A percentile compares a stretch with the other conserved stretches of the same genome.
Conservation (phyloP, 768 basidiomycete genomes). For the Lactifluus echinatus region DNA sequence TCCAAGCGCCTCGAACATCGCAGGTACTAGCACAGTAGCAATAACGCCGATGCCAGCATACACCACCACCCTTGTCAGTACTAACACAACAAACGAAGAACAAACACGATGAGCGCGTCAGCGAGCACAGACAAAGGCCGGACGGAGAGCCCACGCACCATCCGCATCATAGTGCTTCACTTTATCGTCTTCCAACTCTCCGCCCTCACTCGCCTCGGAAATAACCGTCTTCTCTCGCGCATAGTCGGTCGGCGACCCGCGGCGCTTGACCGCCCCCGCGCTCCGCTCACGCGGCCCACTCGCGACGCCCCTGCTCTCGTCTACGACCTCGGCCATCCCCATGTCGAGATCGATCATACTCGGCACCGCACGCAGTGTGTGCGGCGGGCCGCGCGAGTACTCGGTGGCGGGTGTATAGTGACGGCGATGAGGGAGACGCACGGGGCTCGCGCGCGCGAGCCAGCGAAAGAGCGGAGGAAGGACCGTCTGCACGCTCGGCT, state of each 20-base stretch:
- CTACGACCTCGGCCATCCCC: slow-evolving; percentile 24
- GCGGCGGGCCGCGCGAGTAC: slow-evolving; percentile 60
- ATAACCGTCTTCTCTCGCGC: slow-evolving; percentile 13
- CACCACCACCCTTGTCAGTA: slow-evolving; percentile 83
- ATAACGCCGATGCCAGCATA: slow-evolving; percentile 80
- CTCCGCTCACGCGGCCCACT: slow-evolving; percentile 36
- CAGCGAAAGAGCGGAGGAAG: slow-evolving; percentile 82
- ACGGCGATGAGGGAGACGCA: slow-evolving; percentile 71
- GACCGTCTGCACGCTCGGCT: slow-evolving; percentile 59
- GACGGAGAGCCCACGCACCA: slow-evolving; percentile 42
- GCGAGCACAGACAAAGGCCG: slow-evolving; percentile 4
- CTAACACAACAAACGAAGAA: slow-evolving; percentile 33
- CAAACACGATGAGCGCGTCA: slow-evolving; percentile 1
- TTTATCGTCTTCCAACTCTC: slow-evolving; percentile 26
- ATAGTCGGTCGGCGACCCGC: slow-evolving; percentile 4
- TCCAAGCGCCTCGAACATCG: slow-evolving; percentile 57
- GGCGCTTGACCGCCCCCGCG: slow-evolving; percentile 25
- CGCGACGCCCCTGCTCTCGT: slow-evolving; percentile 21
- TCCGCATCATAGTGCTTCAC: slow-evolving; percentile 81
- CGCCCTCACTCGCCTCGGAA: slow-evolving; percentile 18
- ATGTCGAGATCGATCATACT: slow-evolving; percentile 68
- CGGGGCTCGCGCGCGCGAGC: slow-evolving; percentile 42
- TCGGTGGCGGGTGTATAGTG: slow-evolving; percentile 92
- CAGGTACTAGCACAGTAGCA: slow-evolving; percentile 51
- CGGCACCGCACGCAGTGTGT: slow-evolving; percentile 65